Conservation (phyloP, 2,329 filamentous ascomycete genomes). For the Laburnicola sp. region DNA sequence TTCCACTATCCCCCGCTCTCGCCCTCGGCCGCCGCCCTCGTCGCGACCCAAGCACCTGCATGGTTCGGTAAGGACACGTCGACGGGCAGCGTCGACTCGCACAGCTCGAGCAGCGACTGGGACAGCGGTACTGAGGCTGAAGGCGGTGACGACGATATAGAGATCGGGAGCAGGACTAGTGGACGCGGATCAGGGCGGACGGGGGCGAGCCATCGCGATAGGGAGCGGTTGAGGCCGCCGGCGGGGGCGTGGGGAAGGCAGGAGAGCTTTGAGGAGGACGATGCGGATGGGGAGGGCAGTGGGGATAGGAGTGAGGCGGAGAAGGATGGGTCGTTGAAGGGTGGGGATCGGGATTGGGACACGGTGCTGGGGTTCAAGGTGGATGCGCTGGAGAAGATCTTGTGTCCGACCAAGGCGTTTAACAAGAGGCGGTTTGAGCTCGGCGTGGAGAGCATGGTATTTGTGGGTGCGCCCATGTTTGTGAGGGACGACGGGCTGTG, state of each 20-base stretch:
- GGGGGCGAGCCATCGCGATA: constrained; percentile 30
- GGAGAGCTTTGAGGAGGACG: constrained; percentile 44
- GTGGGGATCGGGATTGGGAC: constrained; percentile 44
- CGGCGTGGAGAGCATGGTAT: constrained; percentile 46
- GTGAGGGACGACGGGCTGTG: constrained; percentile 46
- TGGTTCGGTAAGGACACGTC: constrained; percentile 46
- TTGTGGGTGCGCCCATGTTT: constrained; percentile 49
- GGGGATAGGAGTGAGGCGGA: constrained; percentile 14
- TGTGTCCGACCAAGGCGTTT: constrained; percentile 42
- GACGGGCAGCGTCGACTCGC: constrained; percentile 39
- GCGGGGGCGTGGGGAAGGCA: constrained; percentile 39
- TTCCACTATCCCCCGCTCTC: constrained; percentile 49
- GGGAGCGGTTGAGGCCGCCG: constrained; percentile 25
- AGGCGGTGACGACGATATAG: constrained; percentile 40
- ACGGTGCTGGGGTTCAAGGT: constrained; percentile 46
- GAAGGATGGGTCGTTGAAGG: constrained; percentile 20
- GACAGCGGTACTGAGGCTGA: constrained; percentile 40
- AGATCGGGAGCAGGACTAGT: constrained; percentile 41
- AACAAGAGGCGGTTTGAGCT: constrained; percentile 48
- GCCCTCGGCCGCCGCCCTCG: constrained; percentile 39
- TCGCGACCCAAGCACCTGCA: constrained; percentile 35
- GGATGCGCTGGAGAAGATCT: constrained; percentile 46
- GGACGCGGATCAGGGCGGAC: constrained; percentile 35
- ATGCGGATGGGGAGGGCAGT: constrained; percentile 26
- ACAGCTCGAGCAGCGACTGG: constrained; percentile 43